Conservation (phyloP, 2,329 filamentous ascomycete genomes). For the Cryphonectria radicalis region DNA sequence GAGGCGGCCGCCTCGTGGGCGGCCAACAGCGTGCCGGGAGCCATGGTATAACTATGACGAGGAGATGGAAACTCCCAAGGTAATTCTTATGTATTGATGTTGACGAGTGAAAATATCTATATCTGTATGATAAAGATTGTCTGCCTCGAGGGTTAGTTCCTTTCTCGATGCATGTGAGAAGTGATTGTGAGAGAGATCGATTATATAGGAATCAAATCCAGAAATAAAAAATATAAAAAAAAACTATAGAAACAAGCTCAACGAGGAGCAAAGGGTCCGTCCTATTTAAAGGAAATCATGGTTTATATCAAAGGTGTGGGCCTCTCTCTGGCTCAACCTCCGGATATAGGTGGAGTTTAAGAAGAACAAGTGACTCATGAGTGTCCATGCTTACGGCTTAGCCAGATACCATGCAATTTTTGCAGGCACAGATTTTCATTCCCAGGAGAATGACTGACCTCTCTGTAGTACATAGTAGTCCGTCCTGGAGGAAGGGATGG, state of each 20-base stretch:
- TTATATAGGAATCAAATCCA: neutral
- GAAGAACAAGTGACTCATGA: neutral
- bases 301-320: neutral
- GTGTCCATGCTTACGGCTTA: neutral
- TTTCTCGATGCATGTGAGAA: neutral
- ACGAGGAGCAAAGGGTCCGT: neutral
- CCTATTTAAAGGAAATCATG: neutral
- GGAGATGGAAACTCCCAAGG: neutral
- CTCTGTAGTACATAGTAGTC: neutral
- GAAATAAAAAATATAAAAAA: neutral
- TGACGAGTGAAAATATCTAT: neutral
- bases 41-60: conserved; percentile 31
- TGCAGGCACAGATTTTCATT: neutral
- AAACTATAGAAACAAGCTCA: neutral
- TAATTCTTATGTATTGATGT: neutral
- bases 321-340: neutral
- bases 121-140: neutral
- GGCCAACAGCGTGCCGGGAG: conserved; percentile 38
- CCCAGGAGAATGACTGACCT: neutral
- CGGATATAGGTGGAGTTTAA: neutral
- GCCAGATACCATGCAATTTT: no score
- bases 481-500: neutral
- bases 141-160: neutral
- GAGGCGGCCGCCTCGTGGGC: conserved; percentile 46
- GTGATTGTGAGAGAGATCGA: neutral